A percentile compares a stretch with the other conserved stretches of the same genome.
Conservation (phyloP, 1,139 yeast species). For the Diutina catenulata region DNA sequence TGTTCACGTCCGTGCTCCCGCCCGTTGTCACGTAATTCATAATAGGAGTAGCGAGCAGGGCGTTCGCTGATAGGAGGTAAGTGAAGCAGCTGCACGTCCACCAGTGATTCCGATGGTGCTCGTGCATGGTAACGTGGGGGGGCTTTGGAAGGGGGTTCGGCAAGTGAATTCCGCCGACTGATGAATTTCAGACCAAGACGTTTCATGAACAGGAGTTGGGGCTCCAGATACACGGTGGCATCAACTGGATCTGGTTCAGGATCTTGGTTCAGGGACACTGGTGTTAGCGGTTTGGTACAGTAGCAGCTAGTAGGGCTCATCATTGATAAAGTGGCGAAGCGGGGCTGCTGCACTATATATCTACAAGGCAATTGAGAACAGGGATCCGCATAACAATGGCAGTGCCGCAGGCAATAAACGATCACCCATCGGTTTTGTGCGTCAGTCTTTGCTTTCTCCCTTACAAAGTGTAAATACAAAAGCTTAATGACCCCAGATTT, state of each 20-base stretch:
- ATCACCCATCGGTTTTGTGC: background rate
- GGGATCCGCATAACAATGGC: background rate
- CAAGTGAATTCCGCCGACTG: background rate
- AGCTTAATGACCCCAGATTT: background rate
- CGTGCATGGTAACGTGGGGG: background rate
- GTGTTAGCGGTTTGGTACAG: slow-evolving; percentile 3
- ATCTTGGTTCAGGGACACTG: background rate
- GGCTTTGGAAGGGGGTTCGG: background rate
- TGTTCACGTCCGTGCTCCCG: background rate
- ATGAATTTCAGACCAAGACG: background rate
- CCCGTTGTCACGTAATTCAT: background rate
- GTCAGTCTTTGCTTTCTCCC: background rate
- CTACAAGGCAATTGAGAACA: background rate
- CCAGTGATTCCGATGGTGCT: background rate
- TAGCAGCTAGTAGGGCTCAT: background rate
- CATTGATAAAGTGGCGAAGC: background rate
- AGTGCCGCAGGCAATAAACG: background rate
- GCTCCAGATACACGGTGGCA: background rate
- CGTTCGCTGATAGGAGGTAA: background rate
- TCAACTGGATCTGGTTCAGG: background rate
- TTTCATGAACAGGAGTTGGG: slow-evolving; percentile 2
- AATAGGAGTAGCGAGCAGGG: background rate
- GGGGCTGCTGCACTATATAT: background rate
- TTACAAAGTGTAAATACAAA: background rate
- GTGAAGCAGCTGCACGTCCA: too few relatives aligned